phyloP scores from a whole-genome alignment of 176 grass and related monocot genomes.

The Carex littledalei region DNA sequence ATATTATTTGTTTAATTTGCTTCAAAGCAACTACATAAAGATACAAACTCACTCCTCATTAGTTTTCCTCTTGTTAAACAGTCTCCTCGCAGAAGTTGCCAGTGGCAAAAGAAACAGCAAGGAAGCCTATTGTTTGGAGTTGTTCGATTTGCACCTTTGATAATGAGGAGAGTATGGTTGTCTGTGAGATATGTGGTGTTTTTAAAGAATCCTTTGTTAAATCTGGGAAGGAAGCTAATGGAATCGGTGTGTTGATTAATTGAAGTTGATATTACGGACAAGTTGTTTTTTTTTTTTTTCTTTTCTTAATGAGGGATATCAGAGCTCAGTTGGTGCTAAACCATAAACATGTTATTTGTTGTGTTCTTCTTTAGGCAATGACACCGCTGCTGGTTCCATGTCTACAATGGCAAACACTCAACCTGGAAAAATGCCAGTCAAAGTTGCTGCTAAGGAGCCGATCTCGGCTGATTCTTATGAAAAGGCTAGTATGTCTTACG shows the following conservation, averaged over 20 bases:
- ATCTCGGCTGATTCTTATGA: constrained; percentile 14
- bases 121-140: constrained; percentile 48
- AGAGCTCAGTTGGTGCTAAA: neutral
- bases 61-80: constrained; percentile 21
- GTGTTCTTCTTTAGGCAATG: constrained; percentile 31
- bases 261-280: constrained; percentile 1
- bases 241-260: constrained; percentile 42
- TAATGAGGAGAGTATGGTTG: constrained; percentile 65
- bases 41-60: constrained; percentile 8
- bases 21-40: neutral
- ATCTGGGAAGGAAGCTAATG: constrained; percentile 47
- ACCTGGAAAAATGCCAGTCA: constrained; percentile 32
- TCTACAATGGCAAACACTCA: constrained; percentile 33
- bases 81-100: constrained; percentile 24
- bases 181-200: constrained; percentile 87
- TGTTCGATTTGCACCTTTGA: constrained; percentile 73
- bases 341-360: constrained; percentile 16
- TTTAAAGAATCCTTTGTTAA: constrained; percentile 72
- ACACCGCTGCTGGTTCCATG: constrained; percentile 28
- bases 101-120: constrained; percentile 36
- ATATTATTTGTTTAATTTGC: neutral
- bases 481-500: constrained; percentile 30
- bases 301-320: neutral
- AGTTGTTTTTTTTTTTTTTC: neutral
- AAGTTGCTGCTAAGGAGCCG: constrained; percentile 7